Base-by-base conservation (phyloP, 768 basidiomycete species). In the Naganishia antarctica region DNA sequence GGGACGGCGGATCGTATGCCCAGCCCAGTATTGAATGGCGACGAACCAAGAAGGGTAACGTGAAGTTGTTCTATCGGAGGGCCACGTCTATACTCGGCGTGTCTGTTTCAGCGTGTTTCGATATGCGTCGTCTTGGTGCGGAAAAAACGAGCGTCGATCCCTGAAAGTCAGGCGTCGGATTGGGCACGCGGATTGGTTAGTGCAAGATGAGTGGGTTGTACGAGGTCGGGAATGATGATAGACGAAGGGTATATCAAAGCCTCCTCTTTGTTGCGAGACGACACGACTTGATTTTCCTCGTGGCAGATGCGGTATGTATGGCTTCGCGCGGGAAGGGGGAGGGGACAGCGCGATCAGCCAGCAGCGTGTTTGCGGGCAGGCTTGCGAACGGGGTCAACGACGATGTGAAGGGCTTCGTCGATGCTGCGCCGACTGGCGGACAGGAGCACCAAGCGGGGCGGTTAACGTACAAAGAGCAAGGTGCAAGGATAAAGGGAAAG, bases 111-210 rank as follows among this genome's bases (percentile, higher is more conserved):
- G 32, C 51, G 51, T 53, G n/a, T 15, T 37, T 44, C 6, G 43
- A 12, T 9, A 21, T 7, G 8, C 8, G 8, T 7, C 16, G 8
- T 40, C 37, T 21, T 21, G 34, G 53, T 40, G 34, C n/a, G 53
- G 21, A 57, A 57, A 57, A 57, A 41, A 57, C 34, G 53, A 57
- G 34, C 34, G 53, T 57, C 53, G 53, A 57, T 57, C 53, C 32
- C 37, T 31, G 25, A 13, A 28, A n/a, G n/a, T n/a, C 31, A 8
- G 32, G 21, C 12, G 28, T 9, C 23, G n/a, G 6, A 4, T 8
- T 21, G 21, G 47, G 9, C 32, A 2, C 12, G 16, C 34, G 21
- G 53, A 13, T 9, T 9, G 31, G 34, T 21, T 40, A 13, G 32
- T 32, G 13, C 18, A n/a, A 32, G 13, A 4, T n/a, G n/a, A n/a